Evolutionary conservation across 805 yeast species (phyloP), one percentile per base, ranked within the genome.

Genomic region (Candida sanyiensis): DNA sequence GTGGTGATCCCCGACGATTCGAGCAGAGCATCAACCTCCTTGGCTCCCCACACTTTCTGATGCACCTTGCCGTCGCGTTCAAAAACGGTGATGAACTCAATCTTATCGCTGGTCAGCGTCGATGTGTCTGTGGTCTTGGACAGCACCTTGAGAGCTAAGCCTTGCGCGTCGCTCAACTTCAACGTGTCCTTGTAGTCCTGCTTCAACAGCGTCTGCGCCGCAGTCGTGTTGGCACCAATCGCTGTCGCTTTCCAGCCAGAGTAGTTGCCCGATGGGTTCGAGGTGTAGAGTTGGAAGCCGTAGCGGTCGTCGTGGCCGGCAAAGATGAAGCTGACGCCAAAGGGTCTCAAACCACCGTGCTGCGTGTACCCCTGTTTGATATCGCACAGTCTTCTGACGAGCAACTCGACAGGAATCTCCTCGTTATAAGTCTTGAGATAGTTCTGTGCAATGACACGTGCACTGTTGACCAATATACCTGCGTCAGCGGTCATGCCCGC

Each of bases 401-500:
- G 75, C 39, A 80, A 72, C 62, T 88, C 97, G 42, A 90, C 83
- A n/a, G 97, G 97, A 36, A 90, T 84, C 46, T 88, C 88, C 63
- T 88, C 96, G 58, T 84, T 84, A 63, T 88, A 93, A 13, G 84
- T 76, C 61, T 85, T 80, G 50, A 93, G 70, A 62, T 93, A 83
- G 49, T 72, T 72, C 64, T 93, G 98, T 5, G 96, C 95, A 43
- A 70, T 65, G 17, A 77, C 73, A 52, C 99, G 73, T n/a, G 95
- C 94, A 51, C 78, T 77, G 61, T 86, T 83, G 47, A 93, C 83
- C 50, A 93, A 72, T 39, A 89, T 88, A 24, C 86, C 81, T 2
- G 98, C 98, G 64, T 93, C 99, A 1, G 97, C 90, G 30, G 93
- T 93, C 78, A 93, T 80, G 35, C 99, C 99, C 0, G 99, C 98